Evolutionary conservation across 352 stramenopile genomes (phyloP), one percentile per base, ranked within the genome.

Genomic region (Pythium utonaiense): DNA sequence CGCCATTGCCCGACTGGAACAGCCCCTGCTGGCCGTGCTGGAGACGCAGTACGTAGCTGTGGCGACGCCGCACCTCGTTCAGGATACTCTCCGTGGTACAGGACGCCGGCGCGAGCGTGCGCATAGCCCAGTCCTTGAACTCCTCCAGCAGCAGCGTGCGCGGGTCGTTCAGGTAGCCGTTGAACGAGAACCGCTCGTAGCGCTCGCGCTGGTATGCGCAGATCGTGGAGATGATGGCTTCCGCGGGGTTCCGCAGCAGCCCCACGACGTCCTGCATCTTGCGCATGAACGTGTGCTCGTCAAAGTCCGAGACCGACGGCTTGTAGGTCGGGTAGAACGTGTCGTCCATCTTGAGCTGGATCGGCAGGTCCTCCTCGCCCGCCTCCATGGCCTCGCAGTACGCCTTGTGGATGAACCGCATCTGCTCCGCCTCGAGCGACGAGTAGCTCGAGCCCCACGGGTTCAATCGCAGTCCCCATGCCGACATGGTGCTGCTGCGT

Each of bases 251-350:
- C 3, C 83, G 74, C 57, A 94, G 69, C 45, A 94, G 53, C 1
- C 84, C 84, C 7, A 91, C 79, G 21, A 89, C 82, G 69, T 92
- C 82, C 67, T 91, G 82, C 82, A 94, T 94, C 75, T 92, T 94
- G 57, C 84, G 82, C 59, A 94, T 73, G 67, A 91, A 94, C 63
- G 84, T 90, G 61, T 94, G 86, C 67, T 94, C 82, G 64, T 92
- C 82, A 64, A 94, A 94, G 57, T 94, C 84, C 28, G 78, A 80
- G 54, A 86, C 78, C 12, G 78, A 83, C 17, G 84, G 84, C 54
- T 82, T 80, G 64, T 90, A 88, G 2, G 79, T 67, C 34, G 84
- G 82, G 60, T 90, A 89, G 55, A 89, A 94, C 58, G 71, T 77
- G 54, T 94, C 84, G 67, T 94, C 82, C 82, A 94, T 92, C 65